Percentiles rank a stretch among this genome's conserved stretches.
Evolutionary conservation across 192 early-diverging fungal species (phyloP).

Genomic region (Endogone sp.): DNA sequence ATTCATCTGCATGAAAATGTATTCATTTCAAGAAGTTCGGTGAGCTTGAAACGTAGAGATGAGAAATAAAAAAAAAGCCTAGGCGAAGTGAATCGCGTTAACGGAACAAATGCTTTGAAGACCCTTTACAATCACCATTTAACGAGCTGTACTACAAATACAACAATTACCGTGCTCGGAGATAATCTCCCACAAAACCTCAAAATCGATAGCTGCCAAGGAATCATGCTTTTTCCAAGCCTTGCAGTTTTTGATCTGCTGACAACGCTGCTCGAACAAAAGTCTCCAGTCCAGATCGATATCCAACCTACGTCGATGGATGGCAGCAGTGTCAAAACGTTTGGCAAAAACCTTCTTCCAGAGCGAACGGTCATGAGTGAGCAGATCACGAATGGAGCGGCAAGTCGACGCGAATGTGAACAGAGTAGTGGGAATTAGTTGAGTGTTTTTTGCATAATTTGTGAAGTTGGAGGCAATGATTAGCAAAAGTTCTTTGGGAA

Average conservation of each 20-base stretch:
- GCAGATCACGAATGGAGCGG: conserved; percentile 10
- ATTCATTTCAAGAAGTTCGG: no score
- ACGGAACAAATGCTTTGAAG: no score
- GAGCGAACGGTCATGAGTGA: conserved; percentile 16
- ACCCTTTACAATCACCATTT: no score
- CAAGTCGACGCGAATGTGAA: conserved; percentile 17
- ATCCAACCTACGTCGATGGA: conserved; percentile 21
- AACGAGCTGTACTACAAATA: no score
- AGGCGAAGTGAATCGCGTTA: no score
- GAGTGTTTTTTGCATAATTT: conserved; percentile 2
- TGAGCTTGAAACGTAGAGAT: not conserved
- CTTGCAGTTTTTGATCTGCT: conserved; percentile 12
- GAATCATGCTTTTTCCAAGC: conserved; percentile 7
- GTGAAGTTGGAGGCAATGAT: conserved; percentile 17
- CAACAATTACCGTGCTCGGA: conserved; percentile 30
- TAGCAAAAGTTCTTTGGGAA: conserved; percentile 27
- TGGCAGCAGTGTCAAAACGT: conserved; percentile 34
- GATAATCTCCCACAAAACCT: conserved; percentile 35
- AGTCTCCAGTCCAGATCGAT: conserved; percentile 19
- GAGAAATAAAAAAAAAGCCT: no score
- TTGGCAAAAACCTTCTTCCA: conserved; percentile 22
- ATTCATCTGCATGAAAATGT: conserved; percentile 19
- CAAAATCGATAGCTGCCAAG: conserved; percentile 21
- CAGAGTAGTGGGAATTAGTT: conserved; percentile 18
- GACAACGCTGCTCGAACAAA: conserved; percentile 18